Evolutionary conservation across 31 red algal genomes (phyloP).

Genomic region (Bonnemaisonia californica): DNA sequence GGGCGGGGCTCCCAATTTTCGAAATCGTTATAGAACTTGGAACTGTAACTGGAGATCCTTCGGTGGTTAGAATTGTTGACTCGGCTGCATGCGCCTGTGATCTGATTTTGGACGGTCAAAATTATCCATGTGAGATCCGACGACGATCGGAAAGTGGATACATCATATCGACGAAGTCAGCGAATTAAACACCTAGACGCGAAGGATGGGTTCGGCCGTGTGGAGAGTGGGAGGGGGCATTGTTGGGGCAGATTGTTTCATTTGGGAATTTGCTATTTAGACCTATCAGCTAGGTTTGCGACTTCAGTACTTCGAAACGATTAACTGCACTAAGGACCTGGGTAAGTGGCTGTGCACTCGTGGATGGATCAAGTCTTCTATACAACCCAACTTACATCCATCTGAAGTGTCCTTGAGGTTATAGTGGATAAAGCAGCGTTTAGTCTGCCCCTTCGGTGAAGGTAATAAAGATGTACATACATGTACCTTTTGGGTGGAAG

Average conservation of each 20-base stretch:
- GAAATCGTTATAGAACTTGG: slow-evolving; percentile 35
- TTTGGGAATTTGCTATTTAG: background rate
- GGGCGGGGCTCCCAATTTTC: slow-evolving; percentile 4
- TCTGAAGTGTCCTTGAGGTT: too few relatives aligned
- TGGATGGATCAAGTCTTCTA: too few relatives aligned
- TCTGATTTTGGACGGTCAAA: slow-evolving; percentile 9
- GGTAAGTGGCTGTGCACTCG: too few relatives aligned
- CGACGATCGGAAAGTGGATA: background rate
- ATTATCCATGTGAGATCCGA: slow-evolving; percentile 5
- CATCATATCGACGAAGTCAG: slow-evolving; percentile 6
- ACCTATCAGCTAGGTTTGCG: background rate
- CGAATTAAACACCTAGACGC: too few relatives aligned
- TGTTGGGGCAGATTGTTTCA: background rate
- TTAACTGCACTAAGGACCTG: background rate
- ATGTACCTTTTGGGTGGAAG: too few relatives aligned
- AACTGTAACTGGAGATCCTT: background rate
- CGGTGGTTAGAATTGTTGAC: background rate
- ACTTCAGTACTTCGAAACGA: background rate
- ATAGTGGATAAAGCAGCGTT: too few relatives aligned
- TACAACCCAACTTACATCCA: too few relatives aligned
- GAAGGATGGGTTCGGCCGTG: too few relatives aligned
- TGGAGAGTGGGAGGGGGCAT: background rate
- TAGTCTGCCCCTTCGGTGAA: too few relatives aligned
- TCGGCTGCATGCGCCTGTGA: slow-evolving; percentile 11
- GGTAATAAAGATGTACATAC: too few relatives aligned